These are phyloP conservation scores for Quercus agrifolia DNA, from an alignment of 306 rosid species.

Conservation along the genomic window DNA sequence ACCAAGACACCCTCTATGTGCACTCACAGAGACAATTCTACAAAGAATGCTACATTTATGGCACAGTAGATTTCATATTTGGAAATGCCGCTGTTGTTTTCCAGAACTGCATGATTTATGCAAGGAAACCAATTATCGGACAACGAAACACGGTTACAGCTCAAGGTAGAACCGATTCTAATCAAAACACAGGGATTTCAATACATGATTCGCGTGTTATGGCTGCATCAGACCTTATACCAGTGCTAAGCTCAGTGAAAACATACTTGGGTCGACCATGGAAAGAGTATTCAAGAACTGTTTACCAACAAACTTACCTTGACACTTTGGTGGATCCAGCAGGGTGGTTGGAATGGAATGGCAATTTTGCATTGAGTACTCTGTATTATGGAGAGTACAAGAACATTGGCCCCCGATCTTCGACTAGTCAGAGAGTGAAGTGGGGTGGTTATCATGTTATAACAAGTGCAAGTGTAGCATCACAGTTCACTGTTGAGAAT, in stretches of 20 bases:
- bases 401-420: slow-evolving; percentile 45
- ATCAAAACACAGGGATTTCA: slow-evolving; percentile 48
- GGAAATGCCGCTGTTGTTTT: slow-evolving; percentile 52
- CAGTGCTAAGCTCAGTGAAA: slow-evolving; percentile 21
- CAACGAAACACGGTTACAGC: slow-evolving; percentile 46
- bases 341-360: slow-evolving; percentile 62
- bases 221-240: slow-evolving; percentile 34
- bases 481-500: slow-evolving; percentile 31
- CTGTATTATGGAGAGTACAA: slow-evolving; percentile 56
- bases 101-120: slow-evolving; percentile 47
- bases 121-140: slow-evolving; percentile 37
- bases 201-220: slow-evolving; percentile 42
- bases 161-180: slow-evolving; percentile 49
- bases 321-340: slow-evolving; percentile 40
- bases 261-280: slow-evolving; percentile 55
- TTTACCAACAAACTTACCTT: slow-evolving; percentile 30
- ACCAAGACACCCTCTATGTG: slow-evolving; percentile 59
- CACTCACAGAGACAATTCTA: slow-evolving; percentile 61
- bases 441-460: slow-evolving; percentile 55
- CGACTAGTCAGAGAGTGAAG: slow-evolving; percentile 35
- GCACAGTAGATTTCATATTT: slow-evolving; percentile 57
- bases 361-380: slow-evolving; percentile 41
- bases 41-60: slow-evolving; percentile 49
- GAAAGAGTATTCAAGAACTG: slow-evolving; percentile 49
- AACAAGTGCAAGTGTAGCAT: slow-evolving; percentile 28